Conservation (phyloP, 2,329 filamentous ascomycete genomes). For the Hypoxylon sp. region DNA sequence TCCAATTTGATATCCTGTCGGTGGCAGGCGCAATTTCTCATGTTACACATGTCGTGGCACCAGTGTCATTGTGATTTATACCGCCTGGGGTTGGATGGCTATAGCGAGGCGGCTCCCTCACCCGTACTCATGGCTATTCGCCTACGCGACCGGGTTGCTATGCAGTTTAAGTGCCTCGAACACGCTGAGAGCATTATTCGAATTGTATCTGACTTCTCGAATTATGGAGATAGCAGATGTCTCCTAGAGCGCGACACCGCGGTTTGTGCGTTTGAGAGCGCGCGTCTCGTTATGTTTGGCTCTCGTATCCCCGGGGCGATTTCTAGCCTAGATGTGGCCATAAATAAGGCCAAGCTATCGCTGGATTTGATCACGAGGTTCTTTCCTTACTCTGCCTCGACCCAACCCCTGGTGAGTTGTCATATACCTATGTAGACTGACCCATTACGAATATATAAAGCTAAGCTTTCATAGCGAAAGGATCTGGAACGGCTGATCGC, state of each 20-base stretch:
- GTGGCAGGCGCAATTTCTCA: constrained; percentile 52
- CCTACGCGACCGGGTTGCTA: constrained; percentile 51
- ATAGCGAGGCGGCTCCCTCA: constrained; percentile 58
- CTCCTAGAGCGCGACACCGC: constrained; percentile 60
- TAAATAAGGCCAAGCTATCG: constrained; percentile 51
- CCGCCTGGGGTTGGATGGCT: constrained; percentile 60
- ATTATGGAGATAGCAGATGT: constrained; percentile 45
- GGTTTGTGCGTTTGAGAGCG: constrained; percentile 61
- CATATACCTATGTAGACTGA: not conserved
- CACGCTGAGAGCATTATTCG: constrained; percentile 60
- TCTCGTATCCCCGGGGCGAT: constrained; percentile 42
- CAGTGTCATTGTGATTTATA: constrained; percentile 63
- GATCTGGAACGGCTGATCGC: constrained; percentile 51
- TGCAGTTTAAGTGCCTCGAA: constrained; percentile 55
- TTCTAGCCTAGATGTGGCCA: constrained; percentile 46
- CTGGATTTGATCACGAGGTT: constrained; percentile 51
- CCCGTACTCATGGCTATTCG: constrained; percentile 52
- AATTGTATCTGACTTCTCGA: constrained; percentile 53
- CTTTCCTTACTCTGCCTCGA: constrained; percentile 52
- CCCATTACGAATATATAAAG: not conserved
- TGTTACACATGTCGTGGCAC: constrained; percentile 58
- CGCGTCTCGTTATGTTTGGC: constrained; percentile 58
- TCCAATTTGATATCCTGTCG: constrained; percentile 43
- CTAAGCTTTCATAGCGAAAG: constrained; percentile 44
- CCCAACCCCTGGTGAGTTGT: constrained; percentile 49